phyloP scores from a whole-genome alignment of 1,139 yeast species.

The Meyerozyma guilliermondii region DNA sequence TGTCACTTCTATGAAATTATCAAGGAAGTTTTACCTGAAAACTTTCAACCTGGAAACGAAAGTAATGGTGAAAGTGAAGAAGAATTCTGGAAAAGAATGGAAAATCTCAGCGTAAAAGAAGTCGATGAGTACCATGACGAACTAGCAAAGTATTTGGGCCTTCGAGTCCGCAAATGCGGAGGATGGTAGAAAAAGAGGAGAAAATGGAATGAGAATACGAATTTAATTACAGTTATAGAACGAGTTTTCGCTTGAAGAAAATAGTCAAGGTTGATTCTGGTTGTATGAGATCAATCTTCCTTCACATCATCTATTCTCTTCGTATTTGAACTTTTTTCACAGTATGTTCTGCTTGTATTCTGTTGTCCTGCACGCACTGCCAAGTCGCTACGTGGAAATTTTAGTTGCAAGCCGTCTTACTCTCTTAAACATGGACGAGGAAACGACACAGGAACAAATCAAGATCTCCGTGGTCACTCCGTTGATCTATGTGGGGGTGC shows the following conservation, averaged over 20 bases:
- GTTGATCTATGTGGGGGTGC: constrained; percentile 66
- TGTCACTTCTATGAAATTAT: constrained; percentile 68
- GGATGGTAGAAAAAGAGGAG: constrained; percentile 11
- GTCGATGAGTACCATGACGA: constrained; percentile 53
- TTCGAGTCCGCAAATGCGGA: constrained; percentile 47
- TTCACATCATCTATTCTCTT: too few species aligned
- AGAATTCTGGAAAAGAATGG: constrained; percentile 37
- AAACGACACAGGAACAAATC: constrained; percentile 22
- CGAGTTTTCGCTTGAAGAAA: too few species aligned
- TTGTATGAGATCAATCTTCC: too few species aligned
- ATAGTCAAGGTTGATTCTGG: too few species aligned
- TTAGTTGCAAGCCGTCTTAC: background rate
- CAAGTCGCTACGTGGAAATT: constrained; percentile 4
- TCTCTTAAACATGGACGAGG: constrained; percentile 23
- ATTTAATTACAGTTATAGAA: background rate
- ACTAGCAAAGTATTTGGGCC: constrained; percentile 66
- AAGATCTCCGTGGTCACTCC: constrained; percentile 84
- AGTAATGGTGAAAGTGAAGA: constrained; percentile 19
- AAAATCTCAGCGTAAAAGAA: constrained; percentile 22
- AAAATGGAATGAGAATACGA: background rate
- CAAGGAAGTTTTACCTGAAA: constrained; percentile 41
- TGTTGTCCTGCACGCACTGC: background rate
- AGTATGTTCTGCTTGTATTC: background rate
- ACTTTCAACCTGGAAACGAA: constrained; percentile 15
- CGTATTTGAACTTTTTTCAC: too few species aligned